Base-by-base conservation (phyloP, 257 asterid genomes). In the Lavandula angustifolia region DNA sequence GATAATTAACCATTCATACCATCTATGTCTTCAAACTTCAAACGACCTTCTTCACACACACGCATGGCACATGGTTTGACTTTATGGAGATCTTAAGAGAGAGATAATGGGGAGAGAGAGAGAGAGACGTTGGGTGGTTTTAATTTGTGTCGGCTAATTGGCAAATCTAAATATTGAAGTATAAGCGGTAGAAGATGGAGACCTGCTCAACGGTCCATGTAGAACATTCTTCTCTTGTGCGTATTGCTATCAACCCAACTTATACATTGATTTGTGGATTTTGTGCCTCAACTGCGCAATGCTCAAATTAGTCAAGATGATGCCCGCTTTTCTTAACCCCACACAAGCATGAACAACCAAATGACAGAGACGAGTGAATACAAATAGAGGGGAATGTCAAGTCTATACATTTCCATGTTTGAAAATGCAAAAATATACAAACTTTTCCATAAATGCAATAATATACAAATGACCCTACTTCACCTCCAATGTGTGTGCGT, bases 1-100 rank as follows among this genome's bases (percentile, higher is more conserved):
- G 27, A 22, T 22, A 22, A 22, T 22, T 74, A 66, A 57, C 22
- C 53, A 7, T 53, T 62, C 18, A 59, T 6, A 54, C n/a, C 43
- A 27, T 10, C 33, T 9, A 8, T 34, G 3, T 12, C 29, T 27
- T 37, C 42, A 37, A 37, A 34, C 38, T 5, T 37, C 42, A 37
- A 37, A 37, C 7, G 7, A 37, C 9, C 42, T 4, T 5, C 9
- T 37, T 34, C 38, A 34, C 5, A 22, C 27, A 22, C 27, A 22
- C 27, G 27, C 27, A 22, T 22, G n/a, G 10, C 10, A 1, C 0
- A 40, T 40, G 46, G 46, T 40, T 40, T 40, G 12, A 9, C 12
- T 9, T 8, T 8, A 40, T 0, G 12, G 46, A 9, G n/a, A 1
- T 8, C 8, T 9, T 40, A 40, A 1, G 46, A 40, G 46, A 40